These are phyloP conservation scores for Yamadazyma diddensiae DNA, from an alignment of 1,139 yeast species.

Conservation along the genomic window DNA sequence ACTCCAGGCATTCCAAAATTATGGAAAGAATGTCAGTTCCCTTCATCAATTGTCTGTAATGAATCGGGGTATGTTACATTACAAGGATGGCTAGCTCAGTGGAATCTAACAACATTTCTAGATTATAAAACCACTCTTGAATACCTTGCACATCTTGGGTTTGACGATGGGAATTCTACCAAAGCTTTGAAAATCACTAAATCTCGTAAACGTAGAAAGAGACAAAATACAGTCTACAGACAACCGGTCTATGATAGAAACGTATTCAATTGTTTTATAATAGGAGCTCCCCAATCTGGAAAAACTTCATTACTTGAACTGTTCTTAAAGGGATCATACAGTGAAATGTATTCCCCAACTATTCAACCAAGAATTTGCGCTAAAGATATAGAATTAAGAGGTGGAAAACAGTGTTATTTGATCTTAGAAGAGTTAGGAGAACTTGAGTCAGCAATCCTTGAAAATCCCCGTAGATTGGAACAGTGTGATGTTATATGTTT, in stretches of 20 bases:
- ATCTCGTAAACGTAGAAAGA: constrained; percentile 64
- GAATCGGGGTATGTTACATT: constrained; percentile 86
- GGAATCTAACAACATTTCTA: constrained; percentile 92
- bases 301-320: constrained; percentile 80
- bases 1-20: constrained; percentile 89
- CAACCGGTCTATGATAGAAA: constrained; percentile 76
- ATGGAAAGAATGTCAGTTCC: constrained; percentile 86
- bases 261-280: constrained; percentile 82
- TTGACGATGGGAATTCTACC: constrained; percentile 48
- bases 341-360: constrained; percentile 77
- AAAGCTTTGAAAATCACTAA: constrained; percentile 80
- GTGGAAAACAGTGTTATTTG: constrained; percentile 92
- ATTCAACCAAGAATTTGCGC: constrained; percentile 79
- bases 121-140: constrained; percentile 83
- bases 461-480: constrained; percentile 65
- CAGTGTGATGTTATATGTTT: constrained; percentile 90
- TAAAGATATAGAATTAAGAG: constrained; percentile 89
- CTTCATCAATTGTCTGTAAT: constrained; percentile 81
- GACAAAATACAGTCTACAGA: constrained; percentile 65
- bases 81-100: constrained; percentile 98
- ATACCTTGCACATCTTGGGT: constrained; percentile 86
- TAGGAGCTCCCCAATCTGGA: constrained; percentile 86
- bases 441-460: constrained; percentile 76
- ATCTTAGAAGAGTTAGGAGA: constrained; percentile 90
- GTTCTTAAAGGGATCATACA: constrained; percentile 71